Evolutionary conservation across 176 grass and related monocot species (phyloP), one percentile per base, ranked within the genome.

Genomic region (Avena eriantha): DNA sequence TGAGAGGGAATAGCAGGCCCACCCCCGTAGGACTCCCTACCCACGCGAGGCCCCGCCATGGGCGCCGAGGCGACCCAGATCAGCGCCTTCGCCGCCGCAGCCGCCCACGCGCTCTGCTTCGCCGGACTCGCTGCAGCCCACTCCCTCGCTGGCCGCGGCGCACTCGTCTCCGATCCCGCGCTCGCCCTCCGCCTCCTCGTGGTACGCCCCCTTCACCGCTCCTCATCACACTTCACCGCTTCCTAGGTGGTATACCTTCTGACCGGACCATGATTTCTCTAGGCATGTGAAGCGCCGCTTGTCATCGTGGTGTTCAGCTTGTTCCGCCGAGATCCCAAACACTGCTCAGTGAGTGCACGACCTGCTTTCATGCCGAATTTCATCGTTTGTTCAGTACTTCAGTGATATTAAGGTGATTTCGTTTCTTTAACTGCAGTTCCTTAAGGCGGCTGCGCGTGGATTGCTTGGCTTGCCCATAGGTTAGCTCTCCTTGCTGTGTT

Each of bases 201-300:
- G 69, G 97, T 99, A 86, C 3, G 34, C 22, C n/a, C 22, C 14
- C 16, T 36, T 16, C 35, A 1, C 56, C 4, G 14, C 18, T 19
- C 26, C 12, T 78, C 69, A 11, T 54, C 8, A 23, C 11, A 0
- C 21, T 17, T 17, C 36, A 22, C 17, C n/a, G 23, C 45, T 3
- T 65, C 26, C 11, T 31, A 19, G 0, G 0, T 8, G 33, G 22
- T 16, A 34, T 5, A 29, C 19, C 33, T 21, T 86, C 80, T 60
- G 45, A 88, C 33, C 3, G 19, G 33, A 23, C 3, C 74, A 0
- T 77, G 19, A n/a, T 63, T 77, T 88, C 43, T 55, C 29, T 33
- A 99, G 94, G 80, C 90, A n/a, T 87, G 84, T n/a, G 85, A 99
- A 69, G 90, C 89, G 16, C 92, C 94, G 3, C 21, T 97, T 58